Conservation (phyloP, 2,329 filamentous ascomycete genomes). For the Ophiosphaerella herpotricha region DNA sequence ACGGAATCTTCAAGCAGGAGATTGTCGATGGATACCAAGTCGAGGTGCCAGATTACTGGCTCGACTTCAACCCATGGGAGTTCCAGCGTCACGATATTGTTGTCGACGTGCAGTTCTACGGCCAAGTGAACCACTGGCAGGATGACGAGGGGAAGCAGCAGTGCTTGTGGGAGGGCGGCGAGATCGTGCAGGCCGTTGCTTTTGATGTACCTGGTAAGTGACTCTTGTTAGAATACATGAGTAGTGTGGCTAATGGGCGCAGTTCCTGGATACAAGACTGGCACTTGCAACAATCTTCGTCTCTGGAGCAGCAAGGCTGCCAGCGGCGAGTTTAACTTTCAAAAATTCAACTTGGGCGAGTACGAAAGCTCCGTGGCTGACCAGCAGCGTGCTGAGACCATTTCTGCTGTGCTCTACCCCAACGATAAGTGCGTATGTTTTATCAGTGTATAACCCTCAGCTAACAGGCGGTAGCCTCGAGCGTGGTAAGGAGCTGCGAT, state of each 20-base stretch:
- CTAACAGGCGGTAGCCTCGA: slow-evolving; percentile 62
- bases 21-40: slow-evolving; percentile 98
- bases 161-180: slow-evolving; percentile 86
- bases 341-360: slow-evolving; percentile 98
- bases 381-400: slow-evolving; percentile 97
- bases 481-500: slow-evolving; percentile 89
- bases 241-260: slow-evolving; percentile 45
- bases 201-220: slow-evolving; percentile 72
- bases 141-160: slow-evolving; percentile 77
- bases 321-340: slow-evolving; percentile 97
- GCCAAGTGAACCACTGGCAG: slow-evolving; percentile 71
- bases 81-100: slow-evolving; percentile 94
- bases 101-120: slow-evolving; percentile 97
- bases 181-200: slow-evolving; percentile 87
- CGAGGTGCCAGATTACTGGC: slow-evolving; percentile 97
- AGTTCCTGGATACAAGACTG: slow-evolving; percentile 87
- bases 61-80: slow-evolving; percentile 99
- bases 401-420: slow-evolving; percentile 94
- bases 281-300: slow-evolving; percentile 93
- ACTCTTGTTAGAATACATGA: too few species aligned
- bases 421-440: slow-evolving; percentile 72
- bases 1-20: slow-evolving; percentile 98
- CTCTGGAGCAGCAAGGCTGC: slow-evolving; percentile 98
- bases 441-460: neutral
- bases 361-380: slow-evolving; percentile 99